Base-by-base conservation (phyloP, 305 asterid species). In the Fraxinus albicans region DNA sequence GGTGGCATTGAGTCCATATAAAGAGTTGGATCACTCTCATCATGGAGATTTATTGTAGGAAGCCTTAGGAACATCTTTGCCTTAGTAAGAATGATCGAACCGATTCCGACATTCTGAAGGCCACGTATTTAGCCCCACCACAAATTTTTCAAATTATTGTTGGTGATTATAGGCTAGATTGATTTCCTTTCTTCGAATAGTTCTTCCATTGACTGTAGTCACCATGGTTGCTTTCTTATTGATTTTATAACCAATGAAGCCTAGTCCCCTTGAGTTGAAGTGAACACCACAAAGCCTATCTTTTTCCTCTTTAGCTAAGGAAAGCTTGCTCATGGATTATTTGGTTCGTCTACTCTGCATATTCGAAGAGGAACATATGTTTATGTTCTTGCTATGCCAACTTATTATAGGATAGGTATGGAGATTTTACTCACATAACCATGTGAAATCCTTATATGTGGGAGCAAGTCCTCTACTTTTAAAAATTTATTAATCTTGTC, bases 371-470 rank as follows among this genome's bases (percentile, higher is more conserved):
- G 27, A 79, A 21, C 42, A 12, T 69, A 4, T 79, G n/a, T 67
- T 65, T 36, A 35, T 65, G 58, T 53, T 27, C 63, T 42, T 67
- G 36, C 38, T 67, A 27, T 38, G 65, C 60, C 44, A 79, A 79
- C 21, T n/a, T 12, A 79, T 36, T 35, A 33, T 40, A 65, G 21
- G 65, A 58, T 6, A 33, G 76, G 69, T 35, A 38, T 34, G 67
- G 69, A 42, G 82, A 15, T 79, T 79, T 79, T 36, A 70, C 58
- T 60, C 25, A 13, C 82, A 65, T 65, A 4, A 31, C 29, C 29
- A 69, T 65, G 19, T n/a, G 13, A 79, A 79, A 19, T 65, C 77
- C 40, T 65, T 40, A 65, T 63, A 65, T 79, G 67, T 79, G n/a
- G 82, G 35, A 38, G 34, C 65, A 58, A 34, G 36, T 27, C 74